Evolutionary conservation across 1,284 basidiomycete species (phyloP).

Genomic region (Coniophora puteana): DNA sequence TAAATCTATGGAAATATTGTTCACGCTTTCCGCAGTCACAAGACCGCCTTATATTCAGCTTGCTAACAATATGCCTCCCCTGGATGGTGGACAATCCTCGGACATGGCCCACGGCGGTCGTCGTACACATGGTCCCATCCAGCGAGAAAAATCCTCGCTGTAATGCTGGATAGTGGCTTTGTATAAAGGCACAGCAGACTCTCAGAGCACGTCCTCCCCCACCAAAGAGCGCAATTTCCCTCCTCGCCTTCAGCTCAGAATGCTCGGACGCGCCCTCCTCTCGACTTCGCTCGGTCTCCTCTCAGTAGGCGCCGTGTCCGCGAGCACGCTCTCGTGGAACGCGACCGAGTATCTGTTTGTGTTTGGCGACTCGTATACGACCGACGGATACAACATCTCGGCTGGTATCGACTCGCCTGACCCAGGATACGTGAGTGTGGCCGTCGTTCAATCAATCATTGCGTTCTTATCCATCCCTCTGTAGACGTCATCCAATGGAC

Average conservation of each 20-base stretch:
- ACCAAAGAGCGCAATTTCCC: too few species aligned
- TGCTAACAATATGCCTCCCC: too few species aligned
- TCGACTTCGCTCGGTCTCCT: constrained; percentile 9
- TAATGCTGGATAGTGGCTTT: too few species aligned
- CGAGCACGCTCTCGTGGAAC: constrained; percentile 39
- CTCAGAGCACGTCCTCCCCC: too few species aligned
- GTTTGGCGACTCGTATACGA: constrained; percentile 56
- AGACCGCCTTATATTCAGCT: too few species aligned
- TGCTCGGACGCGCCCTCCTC: constrained; percentile 8
- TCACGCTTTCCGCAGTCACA: too few species aligned
- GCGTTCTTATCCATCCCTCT: constrained; percentile 5
- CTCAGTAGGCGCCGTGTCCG: constrained; percentile 8
- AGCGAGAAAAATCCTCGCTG: too few species aligned
- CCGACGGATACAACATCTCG: constrained; percentile 55
- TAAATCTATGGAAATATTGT: too few species aligned
- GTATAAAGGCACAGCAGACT: too few species aligned
- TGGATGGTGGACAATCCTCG: too few species aligned
- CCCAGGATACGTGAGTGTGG: constrained; percentile 45
- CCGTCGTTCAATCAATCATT: background rate
- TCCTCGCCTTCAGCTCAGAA: constrained; percentile 2
- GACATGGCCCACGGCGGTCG: too few species aligned
- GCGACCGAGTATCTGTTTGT: constrained; percentile 46
- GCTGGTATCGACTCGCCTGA: constrained; percentile 50
- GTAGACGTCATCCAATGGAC: constrained; percentile 60
- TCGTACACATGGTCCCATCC: too few species aligned